A percentile compares a stretch with the other conserved stretches of the same genome.
phyloP scores from a whole-genome alignment of 768 basidiomycete species.

The Auriscalpium microsporum region DNA sequence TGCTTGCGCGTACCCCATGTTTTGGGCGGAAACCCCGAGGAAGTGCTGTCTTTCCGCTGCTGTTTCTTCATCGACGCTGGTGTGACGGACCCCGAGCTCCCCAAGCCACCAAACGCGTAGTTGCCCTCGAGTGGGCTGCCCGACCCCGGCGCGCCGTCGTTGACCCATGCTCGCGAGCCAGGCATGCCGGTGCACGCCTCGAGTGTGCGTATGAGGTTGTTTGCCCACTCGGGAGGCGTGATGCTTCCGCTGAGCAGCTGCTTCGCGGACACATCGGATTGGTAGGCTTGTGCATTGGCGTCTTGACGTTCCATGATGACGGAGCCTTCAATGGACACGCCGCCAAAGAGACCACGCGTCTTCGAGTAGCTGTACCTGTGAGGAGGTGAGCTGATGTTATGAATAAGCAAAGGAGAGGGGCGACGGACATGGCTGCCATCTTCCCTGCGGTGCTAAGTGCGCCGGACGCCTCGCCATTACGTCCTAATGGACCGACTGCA shows the following conservation, averaged over 20 bases:
- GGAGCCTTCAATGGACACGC: slow-evolving; percentile 80
- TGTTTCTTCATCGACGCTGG: slow-evolving; percentile 9
- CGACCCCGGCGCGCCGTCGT: slow-evolving; percentile 32
- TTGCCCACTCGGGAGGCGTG: slow-evolving; percentile 71
- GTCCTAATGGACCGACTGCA: slow-evolving; percentile 85
- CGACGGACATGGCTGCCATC: slow-evolving; percentile 80
- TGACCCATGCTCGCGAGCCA: slow-evolving; percentile 58
- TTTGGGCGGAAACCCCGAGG: slow-evolving; percentile 48
- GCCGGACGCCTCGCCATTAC: slow-evolving; percentile 90
- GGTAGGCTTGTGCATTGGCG: slow-evolving; percentile 80
- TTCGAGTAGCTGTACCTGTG: slow-evolving; percentile 84
- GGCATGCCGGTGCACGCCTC: slow-evolving; percentile 66
- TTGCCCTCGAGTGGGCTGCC: slow-evolving; percentile 17
- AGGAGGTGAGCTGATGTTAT: neutral
- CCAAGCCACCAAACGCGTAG: slow-evolving; percentile 58
- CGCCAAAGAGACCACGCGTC: slow-evolving; percentile 90
- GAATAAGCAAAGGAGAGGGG: neutral
- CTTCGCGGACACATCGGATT: slow-evolving; percentile 62
- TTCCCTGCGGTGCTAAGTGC: slow-evolving; percentile 78
- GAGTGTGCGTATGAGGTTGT: slow-evolving; percentile 64
- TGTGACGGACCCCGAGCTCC: slow-evolving; percentile 30
- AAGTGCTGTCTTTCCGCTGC: slow-evolving; percentile 17
- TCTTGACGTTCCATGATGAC: slow-evolving; percentile 93
- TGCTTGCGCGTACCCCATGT: slow-evolving; percentile 49
- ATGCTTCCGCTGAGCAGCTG: slow-evolving; percentile 74